phyloP scores from a whole-genome alignment of 2,329 filamentous ascomycete genomes.

The Fusarium neocosmosporiellum region DNA sequence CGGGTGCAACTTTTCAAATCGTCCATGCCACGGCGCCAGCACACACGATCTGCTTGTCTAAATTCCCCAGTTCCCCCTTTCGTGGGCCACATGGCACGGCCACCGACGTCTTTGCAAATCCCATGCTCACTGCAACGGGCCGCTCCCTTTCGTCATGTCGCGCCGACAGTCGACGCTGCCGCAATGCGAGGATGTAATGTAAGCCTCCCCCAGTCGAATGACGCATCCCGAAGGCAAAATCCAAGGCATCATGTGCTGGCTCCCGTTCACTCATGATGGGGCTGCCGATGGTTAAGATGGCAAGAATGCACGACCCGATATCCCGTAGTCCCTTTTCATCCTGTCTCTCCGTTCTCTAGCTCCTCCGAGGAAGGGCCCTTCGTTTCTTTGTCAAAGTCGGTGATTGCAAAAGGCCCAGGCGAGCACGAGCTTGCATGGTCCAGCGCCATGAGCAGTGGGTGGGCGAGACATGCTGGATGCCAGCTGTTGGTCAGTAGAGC shows the following conservation, averaged over 20 bases:
- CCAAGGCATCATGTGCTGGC: constrained; percentile 25
- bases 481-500: constrained; percentile 4
- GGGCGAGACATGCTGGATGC: constrained; percentile 4
- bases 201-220: constrained; percentile 17
- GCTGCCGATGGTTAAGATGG: neutral
- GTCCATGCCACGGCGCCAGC: constrained; percentile 28
- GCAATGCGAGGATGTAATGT: neutral
- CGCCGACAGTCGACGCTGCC: constrained; percentile 14
- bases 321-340: constrained; percentile 3
- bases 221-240: constrained; percentile 19
- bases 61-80: constrained; percentile 21
- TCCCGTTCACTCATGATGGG: constrained; percentile 6
- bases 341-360: constrained; percentile 14
- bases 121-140: constrained; percentile 14
- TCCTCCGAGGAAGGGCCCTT: neutral
- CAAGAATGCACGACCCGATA: constrained; percentile 1
- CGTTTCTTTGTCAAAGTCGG: constrained; percentile 1
- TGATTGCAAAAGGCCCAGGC: neutral
- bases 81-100: constrained; percentile 34
- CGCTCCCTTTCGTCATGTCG: constrained; percentile 25
- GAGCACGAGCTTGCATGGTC: neutral
- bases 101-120: constrained; percentile 27
- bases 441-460: neutral
- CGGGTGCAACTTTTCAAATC: constrained; percentile 18
- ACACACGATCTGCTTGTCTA: constrained; percentile 28